These are phyloP conservation scores for Cyclotella distinguenda DNA, from an alignment of 108 stramenopile genomes.

Conservation along the genomic window DNA sequence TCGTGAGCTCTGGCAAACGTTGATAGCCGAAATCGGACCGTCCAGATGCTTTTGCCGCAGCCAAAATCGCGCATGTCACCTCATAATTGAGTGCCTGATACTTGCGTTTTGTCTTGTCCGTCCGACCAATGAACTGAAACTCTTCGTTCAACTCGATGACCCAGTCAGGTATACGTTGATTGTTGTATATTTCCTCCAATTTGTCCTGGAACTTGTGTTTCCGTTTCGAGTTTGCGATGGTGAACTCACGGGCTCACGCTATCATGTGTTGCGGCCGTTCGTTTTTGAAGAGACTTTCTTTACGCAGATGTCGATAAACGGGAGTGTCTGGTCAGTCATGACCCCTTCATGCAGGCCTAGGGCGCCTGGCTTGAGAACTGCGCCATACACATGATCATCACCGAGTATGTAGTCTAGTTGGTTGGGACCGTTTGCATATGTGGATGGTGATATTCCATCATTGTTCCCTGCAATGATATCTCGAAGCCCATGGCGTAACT, in stretches of 20 bases:
- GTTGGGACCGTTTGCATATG: background rate
- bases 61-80: background rate
- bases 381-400: background rate
- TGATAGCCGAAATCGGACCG: background rate
- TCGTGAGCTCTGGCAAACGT: background rate
- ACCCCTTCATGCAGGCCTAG: background rate
- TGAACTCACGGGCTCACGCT: background rate
- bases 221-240: background rate
- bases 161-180: background rate
- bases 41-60: background rate
- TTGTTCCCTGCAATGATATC: background rate
- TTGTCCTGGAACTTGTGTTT: background rate
- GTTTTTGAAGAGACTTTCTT: background rate
- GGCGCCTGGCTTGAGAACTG: background rate
- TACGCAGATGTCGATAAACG: background rate
- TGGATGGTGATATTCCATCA: background rate
- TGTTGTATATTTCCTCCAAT: background rate
- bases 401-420: conserved; percentile 4
- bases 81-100: background rate
- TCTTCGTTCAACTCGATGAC: background rate
- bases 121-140: background rate
- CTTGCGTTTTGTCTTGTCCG: background rate
- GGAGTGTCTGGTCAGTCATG: background rate
- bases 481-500: background rate
- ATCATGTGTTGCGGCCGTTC: background rate